Evolutionary conservation across 352 stramenopile species (phyloP), one percentile per base, ranked within the genome.

Genomic region (Globisporangium carolinianum): DNA sequence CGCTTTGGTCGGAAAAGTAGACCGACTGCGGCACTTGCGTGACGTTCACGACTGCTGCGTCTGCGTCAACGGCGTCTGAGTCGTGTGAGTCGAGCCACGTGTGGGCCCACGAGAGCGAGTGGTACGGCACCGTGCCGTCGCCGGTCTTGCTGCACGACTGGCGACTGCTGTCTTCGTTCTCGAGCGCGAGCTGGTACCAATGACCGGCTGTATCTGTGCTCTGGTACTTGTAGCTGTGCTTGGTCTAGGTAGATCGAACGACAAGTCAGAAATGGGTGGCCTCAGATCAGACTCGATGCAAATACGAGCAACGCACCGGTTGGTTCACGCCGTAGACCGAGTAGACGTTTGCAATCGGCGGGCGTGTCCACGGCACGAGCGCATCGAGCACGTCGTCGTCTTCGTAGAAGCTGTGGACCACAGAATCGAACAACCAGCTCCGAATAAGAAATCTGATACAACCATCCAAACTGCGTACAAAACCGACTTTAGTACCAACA

Each of bases 61-160:
- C 58, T 4, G 68, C 59, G 10, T 79, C 83, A 6, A 91, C 11
- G 11, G 6, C 39, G 39, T 43, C 39, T 43, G 24, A 24, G 0
- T 71, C 72, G 12, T 64, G 60, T 4, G 67, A 58, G 8, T 79
- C 80, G 6, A 93, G 70, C 83, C 83, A 93, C 12, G 78, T 86
- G 63, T 93, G 83, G 0, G 79, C 78, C 73, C 72, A 91, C 7
- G 83, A 88, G 11, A 93, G 66, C 35, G 83, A 93, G 67, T 93
- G 80, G 51, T 93, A 93, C 11, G 76, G 65, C 18, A 89, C 80
- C 5, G 83, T 93, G 57, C 68, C 78, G 48, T 93, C 83, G 12
- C 83, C 80, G 3, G 79, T 91, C 60, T 89, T 89, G 57, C 67
- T 71, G 67, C 83, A 93, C 10, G 78, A 73, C 37, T 71, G 62